Conservation (phyloP, 805 yeast species). For the Metschnikowia kunwiensis region DNA sequence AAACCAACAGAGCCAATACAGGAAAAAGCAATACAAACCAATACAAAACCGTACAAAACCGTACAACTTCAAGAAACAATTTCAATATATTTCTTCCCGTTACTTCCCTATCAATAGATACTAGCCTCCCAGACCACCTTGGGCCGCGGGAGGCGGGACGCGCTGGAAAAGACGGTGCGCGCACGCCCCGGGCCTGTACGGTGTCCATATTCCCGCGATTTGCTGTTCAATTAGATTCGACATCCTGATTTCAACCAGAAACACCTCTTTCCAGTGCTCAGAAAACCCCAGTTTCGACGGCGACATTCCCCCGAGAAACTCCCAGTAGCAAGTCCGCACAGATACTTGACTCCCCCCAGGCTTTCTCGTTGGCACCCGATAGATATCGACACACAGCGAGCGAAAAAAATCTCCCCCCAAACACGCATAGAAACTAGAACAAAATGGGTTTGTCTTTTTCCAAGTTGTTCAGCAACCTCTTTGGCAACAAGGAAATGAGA, state of each 20-base stretch:
- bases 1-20: no score
- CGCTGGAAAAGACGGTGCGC: conserved; percentile 10
- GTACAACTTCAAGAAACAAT: no score
- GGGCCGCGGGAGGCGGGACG: conserved; percentile 12
- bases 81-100: no score
- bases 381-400: no score
- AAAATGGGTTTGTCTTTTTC: conserved; percentile 93
- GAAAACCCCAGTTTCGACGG: conserved; percentile 7
- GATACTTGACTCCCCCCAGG: conserved; percentile 5
- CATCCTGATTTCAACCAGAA: conserved; percentile 17
- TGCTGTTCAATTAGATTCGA: conserved; percentile 23
- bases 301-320: no score
- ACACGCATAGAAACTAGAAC: conserved; percentile 7
- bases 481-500: conserved; percentile 98
- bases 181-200: conserved; percentile 19
- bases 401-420: no score
- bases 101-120: no score
- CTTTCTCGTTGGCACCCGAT: no score
- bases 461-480: conserved; percentile 88
- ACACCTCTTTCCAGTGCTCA: conserved; percentile 12
- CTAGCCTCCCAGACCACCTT: no score
- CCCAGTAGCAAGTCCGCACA: conserved; percentile 4
- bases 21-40: no score
- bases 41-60: no score
- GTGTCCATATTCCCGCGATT: conserved; percentile 22